Evolutionary conservation across 148 eudicot genomes (phyloP).

Genomic region (Simmondsia chinensis): DNA sequence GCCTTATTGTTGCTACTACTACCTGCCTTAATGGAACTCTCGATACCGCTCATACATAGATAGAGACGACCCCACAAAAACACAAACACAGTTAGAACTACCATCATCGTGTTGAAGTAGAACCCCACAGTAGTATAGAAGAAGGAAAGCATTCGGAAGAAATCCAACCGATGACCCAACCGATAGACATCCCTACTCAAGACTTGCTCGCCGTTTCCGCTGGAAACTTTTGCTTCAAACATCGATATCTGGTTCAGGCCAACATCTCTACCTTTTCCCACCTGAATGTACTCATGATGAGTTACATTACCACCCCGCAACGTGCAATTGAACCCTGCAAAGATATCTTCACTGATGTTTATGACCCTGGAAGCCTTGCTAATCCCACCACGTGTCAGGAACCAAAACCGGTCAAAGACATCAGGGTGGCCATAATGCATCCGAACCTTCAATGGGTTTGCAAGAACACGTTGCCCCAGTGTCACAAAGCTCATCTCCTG

Average conservation of each 20-base stretch:
- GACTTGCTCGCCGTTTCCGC: slow-evolving; percentile 89
- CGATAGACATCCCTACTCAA: slow-evolving; percentile 87
- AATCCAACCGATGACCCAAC: slow-evolving; percentile 86
- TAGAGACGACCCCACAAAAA: slow-evolving; percentile 89
- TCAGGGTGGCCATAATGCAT: slow-evolving; percentile 99
- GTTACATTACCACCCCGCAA: slow-evolving; percentile 87
- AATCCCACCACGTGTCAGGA: slow-evolving; percentile 81
- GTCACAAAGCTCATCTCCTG: slow-evolving; percentile 96
- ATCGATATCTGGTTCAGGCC: slow-evolving; percentile 85
- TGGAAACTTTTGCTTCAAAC: slow-evolving; percentile 90
- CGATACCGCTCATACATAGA: slow-evolving; percentile 80
- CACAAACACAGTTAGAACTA: slow-evolving; percentile 75
- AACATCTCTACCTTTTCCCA: slow-evolving; percentile 94
- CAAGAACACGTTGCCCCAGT: slow-evolving; percentile 90
- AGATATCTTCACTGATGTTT: slow-evolving; percentile 90
- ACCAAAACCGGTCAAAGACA: slow-evolving; percentile 94
- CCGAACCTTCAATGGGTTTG: slow-evolving; percentile 79
- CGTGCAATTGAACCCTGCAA: slow-evolving; percentile 95
- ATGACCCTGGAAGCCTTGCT: slow-evolving; percentile 90
- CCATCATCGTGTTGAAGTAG: slow-evolving; percentile 81
- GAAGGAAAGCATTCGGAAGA: slow-evolving; percentile 85
- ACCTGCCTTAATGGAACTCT: slow-evolving; percentile 28
- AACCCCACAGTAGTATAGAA: slow-evolving; percentile 87
- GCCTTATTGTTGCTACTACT: slow-evolving; percentile 50
- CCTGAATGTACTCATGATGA: slow-evolving; percentile 88